Conservation (phyloP, 2,329 filamentous ascomycete species). For the Colletotrichum australisinense region DNA sequence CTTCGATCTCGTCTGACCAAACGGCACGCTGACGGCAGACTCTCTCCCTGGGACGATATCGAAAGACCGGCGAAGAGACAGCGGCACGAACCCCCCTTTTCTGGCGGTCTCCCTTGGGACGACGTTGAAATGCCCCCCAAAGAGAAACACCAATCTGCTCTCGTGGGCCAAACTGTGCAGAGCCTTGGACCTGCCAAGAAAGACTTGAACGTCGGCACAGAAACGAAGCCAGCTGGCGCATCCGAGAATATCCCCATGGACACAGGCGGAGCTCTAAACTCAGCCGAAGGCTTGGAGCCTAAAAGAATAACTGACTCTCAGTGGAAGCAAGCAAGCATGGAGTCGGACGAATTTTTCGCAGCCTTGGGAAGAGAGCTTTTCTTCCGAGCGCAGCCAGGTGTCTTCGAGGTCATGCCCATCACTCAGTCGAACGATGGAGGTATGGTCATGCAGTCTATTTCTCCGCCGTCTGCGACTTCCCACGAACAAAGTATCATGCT, state of each 20-base stretch:
- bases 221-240: not conserved
- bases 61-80: slow-evolving; percentile 15
- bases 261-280: not conserved
- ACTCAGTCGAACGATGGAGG: not conserved
- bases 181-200: not conserved
- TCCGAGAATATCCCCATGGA: not conserved
- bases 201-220: not conserved
- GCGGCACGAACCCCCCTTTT: not conserved
- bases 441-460: not conserved
- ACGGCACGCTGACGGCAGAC: slow-evolving; percentile 35
- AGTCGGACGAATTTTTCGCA: slow-evolving; percentile 10
- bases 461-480: not conserved
- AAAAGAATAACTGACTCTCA: not conserved
- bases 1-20: not conserved
- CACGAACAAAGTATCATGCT: too few species aligned
- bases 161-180: not conserved
- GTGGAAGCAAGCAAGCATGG: not conserved
- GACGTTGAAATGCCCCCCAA: not conserved
- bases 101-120: slow-evolving; percentile 9
- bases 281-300: too few species aligned
- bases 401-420: not conserved
- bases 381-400: not conserved
- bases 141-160: not conserved
- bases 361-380: not conserved
- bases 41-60: slow-evolving; percentile 43